Evolutionary conservation across 345 rosid genomes (phyloP), one percentile per base, ranked within the genome.

Genomic region (Abelmoschus esculentus): DNA sequence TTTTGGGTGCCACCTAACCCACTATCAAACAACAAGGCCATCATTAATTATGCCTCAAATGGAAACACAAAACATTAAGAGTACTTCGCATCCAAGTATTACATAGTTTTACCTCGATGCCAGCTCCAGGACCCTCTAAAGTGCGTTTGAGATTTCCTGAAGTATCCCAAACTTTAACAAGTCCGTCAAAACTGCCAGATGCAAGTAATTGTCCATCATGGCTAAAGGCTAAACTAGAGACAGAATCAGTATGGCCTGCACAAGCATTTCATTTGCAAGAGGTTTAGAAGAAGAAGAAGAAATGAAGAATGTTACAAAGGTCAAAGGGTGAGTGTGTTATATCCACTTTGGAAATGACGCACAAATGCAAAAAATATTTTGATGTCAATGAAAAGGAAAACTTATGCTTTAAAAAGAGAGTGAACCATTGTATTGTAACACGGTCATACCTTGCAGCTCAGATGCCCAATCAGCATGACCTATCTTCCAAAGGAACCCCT

Each of bases 1-100:
- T 77, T 85, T 87, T 19, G 97, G 97, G 83, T 95, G 97, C 96
- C 99, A 95, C 72, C 71, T 86, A 77, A 95, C 84, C 99, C 99
- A 95, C 97, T 95, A 79, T 56, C 28, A 70, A 72, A 47, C n/a
- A 63, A 74, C 59, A 76, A 19, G 60, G 40, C n/a, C 28, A 26
- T 12, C 1, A 15, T 14, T 61, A 49, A 31, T 22, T 66, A 49
- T 34, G 61, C 38, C 46, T 3, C 56, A 70, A 40, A 58, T 2
- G 44, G 46, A 26, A 56, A 6, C 52, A 63, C 11, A 69, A 13
- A 49, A 8, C 55, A 59, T 4, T 46, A 17, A 71, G 10, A 50
- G 46, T 14, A 17, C 19, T 71, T 28, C 1, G 13, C 44, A 11
- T 50, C 42, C 17, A n/a, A 22, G 8, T 46, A 53, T 19, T 63